Evolutionary conservation across 139 green algal genomes (phyloP).

Genomic region (Diplosphaera chodatii): DNA sequence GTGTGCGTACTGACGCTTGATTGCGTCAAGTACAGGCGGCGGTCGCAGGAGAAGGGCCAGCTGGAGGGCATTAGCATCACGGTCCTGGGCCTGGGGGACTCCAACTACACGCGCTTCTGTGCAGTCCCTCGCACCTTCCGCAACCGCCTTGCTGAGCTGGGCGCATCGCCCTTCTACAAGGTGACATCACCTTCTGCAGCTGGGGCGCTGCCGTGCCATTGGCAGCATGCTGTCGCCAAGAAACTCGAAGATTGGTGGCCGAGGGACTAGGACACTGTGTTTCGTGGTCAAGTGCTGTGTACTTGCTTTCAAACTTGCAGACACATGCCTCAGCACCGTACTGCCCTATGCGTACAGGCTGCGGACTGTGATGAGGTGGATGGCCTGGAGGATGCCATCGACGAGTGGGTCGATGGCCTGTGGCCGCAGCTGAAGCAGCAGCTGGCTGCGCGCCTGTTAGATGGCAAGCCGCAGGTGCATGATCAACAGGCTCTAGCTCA

Average conservation of each 20-base stretch:
- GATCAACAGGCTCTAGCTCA: no score
- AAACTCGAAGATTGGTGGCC: no score
- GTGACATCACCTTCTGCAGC: no score
- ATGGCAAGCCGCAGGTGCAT: neutral
- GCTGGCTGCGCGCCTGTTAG: neutral
- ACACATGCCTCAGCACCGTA: neutral
- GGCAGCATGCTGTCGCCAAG: no score
- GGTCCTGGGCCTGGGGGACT: slow-evolving; percentile 87
- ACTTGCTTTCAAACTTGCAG: no score
- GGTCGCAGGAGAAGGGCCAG: slow-evolving; percentile 3
- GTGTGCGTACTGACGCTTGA: no score
- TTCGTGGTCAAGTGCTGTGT: no score
- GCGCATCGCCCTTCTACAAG: slow-evolving; percentile 67
- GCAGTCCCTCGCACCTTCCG: slow-evolving; percentile 62
- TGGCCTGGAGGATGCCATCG: slow-evolving; percentile 69
- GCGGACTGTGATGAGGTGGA: slow-evolving; percentile 92
- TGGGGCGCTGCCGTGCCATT: no score
- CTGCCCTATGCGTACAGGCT: neutral
- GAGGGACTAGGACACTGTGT: no score
- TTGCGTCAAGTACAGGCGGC: neutral
- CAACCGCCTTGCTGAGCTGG: slow-evolving; percentile 65
- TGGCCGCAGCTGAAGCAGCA: slow-evolving; percentile 50
- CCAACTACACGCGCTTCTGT: slow-evolving; percentile 97
- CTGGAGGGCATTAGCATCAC: slow-evolving; percentile 77
- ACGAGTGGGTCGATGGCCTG: slow-evolving; percentile 74